phyloP scores from a whole-genome alignment of 495 filamentous ascomycete species.

The Amniculicola lignicola region DNA sequence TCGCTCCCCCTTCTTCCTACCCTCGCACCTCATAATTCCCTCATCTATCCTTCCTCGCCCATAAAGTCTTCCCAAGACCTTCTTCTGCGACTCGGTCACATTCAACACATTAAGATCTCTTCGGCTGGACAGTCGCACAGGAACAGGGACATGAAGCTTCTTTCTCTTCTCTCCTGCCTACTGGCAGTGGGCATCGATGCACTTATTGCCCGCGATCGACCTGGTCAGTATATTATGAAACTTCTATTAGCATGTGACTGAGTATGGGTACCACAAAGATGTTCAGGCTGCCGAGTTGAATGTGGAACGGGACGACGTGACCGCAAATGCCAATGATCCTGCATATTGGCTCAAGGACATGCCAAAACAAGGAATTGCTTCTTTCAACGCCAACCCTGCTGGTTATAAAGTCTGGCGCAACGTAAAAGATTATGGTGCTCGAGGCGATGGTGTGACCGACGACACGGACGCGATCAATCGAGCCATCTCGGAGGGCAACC shows the following conservation, averaged over 20 bases:
- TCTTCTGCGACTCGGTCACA: too few species aligned
- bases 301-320: too few species aligned
- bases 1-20: too few species aligned
- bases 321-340: too few species aligned
- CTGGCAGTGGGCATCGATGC: slow-evolving; percentile 13
- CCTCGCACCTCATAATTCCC: too few species aligned
- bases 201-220: background rate
- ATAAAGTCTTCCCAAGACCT: too few species aligned
- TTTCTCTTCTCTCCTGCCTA: slow-evolving; percentile 17
- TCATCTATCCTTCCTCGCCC: too few species aligned
- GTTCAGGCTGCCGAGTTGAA: too few species aligned
- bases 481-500: slow-evolving; percentile 71
- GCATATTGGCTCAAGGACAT: slow-evolving; percentile 31
- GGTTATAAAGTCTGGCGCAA: slow-evolving; percentile 79
- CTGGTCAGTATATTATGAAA: background rate
- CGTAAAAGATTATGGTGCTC: slow-evolving; percentile 59
- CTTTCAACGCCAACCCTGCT: slow-evolving; percentile 35
- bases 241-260: too few species aligned
- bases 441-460: slow-evolving; percentile 74
- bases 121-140: too few species aligned
- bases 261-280: too few species aligned
- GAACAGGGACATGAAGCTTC: slow-evolving; percentile 7
- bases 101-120: too few species aligned
- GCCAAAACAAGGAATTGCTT: slow-evolving; percentile 31
- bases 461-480: slow-evolving; percentile 87